phyloP scores from a whole-genome alignment of 345 rosid genomes.

The Leavenworthia alabamica region DNA sequence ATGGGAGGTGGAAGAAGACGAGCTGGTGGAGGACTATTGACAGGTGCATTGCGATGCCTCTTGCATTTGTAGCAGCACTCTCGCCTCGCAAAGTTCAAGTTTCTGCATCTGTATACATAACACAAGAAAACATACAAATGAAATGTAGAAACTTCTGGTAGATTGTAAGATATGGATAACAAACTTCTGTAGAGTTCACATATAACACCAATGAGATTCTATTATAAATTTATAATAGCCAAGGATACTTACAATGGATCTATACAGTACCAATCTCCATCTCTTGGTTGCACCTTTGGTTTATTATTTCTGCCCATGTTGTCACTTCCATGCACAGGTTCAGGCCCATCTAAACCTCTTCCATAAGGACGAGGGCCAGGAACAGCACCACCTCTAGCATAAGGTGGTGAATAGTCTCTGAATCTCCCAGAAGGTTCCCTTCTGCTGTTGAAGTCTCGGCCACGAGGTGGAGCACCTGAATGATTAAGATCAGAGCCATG shows the following conservation, averaged over 20 bases:
- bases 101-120: slow-evolving; percentile 48
- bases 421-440: slow-evolving; percentile 57
- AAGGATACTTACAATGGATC: slow-evolving; percentile 53
- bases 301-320: slow-evolving; percentile 41
- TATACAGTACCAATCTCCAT: slow-evolving; percentile 82
- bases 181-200: background rate
- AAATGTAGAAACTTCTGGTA: background rate
- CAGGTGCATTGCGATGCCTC: slow-evolving; percentile 51
- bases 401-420: slow-evolving; percentile 61
- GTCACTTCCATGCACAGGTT: slow-evolving; percentile 54
- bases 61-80: slow-evolving; percentile 70
- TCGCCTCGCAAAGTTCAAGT: slow-evolving; percentile 86
- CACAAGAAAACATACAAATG: background rate
- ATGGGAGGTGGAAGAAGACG: slow-evolving; percentile 53
- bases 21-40: slow-evolving; percentile 47
- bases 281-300: slow-evolving; percentile 82
- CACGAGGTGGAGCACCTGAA: slow-evolving; percentile 40
- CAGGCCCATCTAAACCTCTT: slow-evolving; percentile 65
- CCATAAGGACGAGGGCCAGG: slow-evolving; percentile 57
- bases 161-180: too few species aligned
- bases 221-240: background rate
- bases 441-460: slow-evolving; percentile 46
- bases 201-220: background rate
- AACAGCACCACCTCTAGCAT: slow-evolving; percentile 56
- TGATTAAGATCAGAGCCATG: slow-evolving; percentile 56